Conservation (phyloP, 1,139 yeast genomes). For the Candida sojae region DNA sequence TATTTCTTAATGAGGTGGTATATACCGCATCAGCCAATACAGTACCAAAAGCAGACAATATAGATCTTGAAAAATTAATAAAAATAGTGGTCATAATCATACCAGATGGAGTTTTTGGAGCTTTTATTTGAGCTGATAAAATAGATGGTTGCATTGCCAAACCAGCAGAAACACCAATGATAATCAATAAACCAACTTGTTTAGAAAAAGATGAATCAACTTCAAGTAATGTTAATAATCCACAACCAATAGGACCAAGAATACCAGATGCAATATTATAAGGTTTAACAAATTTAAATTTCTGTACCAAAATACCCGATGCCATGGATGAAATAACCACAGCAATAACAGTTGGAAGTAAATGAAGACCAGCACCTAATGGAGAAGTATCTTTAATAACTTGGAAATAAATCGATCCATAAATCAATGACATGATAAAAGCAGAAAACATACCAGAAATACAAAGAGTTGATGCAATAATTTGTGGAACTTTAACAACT, state of each 20-base stretch:
- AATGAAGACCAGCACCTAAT: conserved; percentile 39
- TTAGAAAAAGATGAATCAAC: conserved; percentile 26
- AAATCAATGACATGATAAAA: conserved; percentile 29
- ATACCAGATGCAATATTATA: conserved; percentile 26
- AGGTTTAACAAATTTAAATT: conserved; percentile 33
- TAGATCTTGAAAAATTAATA: conserved; percentile 30
- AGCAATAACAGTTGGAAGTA: conserved; percentile 37
- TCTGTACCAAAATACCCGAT: conserved; percentile 33
- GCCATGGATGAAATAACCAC: conserved; percentile 31
- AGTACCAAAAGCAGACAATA: conserved; percentile 33
- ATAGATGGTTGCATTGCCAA: conserved; percentile 30
- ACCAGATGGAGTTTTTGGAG: conserved; percentile 40
- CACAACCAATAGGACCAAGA: conserved; percentile 34
- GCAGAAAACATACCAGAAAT: conserved; percentile 24
- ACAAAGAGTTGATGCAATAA: conserved; percentile 23
- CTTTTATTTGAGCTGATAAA: conserved; percentile 33
- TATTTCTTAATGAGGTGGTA: conserved; percentile 27
- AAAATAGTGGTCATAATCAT: conserved; percentile 38
- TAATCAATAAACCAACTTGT: conserved; percentile 38
- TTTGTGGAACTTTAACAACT: conserved; percentile 23
- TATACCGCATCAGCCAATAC: conserved; percentile 37
- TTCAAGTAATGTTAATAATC: conserved; percentile 31
- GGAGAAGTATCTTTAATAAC: conserved; percentile 33
- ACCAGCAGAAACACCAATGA: conserved; percentile 35
- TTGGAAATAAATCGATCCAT: conserved; percentile 40